These are phyloP conservation scores for Pholiota conissans DNA, from an alignment of 768 basidiomycete species.

Conservation along the genomic window DNA sequence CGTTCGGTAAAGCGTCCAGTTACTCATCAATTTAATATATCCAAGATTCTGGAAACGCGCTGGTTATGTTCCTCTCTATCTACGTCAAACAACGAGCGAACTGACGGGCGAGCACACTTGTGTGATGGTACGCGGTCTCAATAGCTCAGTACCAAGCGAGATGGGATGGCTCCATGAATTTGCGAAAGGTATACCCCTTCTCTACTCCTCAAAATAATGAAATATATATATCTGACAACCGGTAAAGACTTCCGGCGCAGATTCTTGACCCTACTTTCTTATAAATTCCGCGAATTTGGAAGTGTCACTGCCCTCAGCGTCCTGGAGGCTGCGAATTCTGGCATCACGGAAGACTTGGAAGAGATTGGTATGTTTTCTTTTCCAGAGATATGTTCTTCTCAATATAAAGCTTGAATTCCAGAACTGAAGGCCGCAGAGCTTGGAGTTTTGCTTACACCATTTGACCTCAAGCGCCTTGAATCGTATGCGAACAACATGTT, in stretches of 20 bases:
- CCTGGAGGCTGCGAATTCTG: conserved; percentile 78
- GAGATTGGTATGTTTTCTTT: conserved; percentile 31
- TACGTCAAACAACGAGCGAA: conserved; percentile 92
- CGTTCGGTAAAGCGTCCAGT: neutral
- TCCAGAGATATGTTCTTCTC: no score
- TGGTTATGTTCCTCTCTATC: conserved; percentile 87
- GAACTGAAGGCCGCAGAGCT: conserved; percentile 42
- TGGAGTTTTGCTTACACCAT: conserved; percentile 74
- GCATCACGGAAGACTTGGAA: conserved; percentile 46
- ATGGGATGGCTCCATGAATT: conserved; percentile 89
- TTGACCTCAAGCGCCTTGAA: conserved; percentile 93
- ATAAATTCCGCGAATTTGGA: conserved; percentile 92
- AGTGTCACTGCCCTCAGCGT: conserved; percentile 86
- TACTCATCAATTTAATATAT: neutral
- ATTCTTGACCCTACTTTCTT: conserved; percentile 88
- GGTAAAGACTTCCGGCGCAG: conserved; percentile 83
- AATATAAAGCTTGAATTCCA: conserved; percentile 13
- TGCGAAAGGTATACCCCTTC: conserved; percentile 61
- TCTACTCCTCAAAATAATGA: no score
- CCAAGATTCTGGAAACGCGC: conserved; percentile 92
- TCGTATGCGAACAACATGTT: conserved; percentile 95
- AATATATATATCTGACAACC: neutral
- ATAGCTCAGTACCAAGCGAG: conserved; percentile 59
- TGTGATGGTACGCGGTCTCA: conserved; percentile 90
- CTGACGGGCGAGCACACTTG: conserved; percentile 96